Conservation (phyloP, 257 asterid species). For the Osmanthus fragrans region DNA sequence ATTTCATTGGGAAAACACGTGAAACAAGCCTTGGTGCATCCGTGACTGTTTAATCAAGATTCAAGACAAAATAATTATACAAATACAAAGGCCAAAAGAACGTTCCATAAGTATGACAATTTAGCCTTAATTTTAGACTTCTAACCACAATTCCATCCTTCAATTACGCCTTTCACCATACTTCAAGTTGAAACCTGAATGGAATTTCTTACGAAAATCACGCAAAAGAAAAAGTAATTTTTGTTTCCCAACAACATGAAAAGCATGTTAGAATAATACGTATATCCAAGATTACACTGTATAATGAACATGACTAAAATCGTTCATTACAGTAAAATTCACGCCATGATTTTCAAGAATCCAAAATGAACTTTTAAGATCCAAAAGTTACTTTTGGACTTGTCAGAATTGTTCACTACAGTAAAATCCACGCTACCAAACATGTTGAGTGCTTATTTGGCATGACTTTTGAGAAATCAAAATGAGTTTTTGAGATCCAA, state of each 20-base stretch:
- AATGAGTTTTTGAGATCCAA: no score
- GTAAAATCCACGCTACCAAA: neutral
- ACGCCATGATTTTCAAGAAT: neutral
- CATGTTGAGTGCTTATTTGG: neutral
- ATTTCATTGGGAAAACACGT: conserved; percentile 12
- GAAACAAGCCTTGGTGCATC: conserved; percentile 20
- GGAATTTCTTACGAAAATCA: conserved; percentile 28
- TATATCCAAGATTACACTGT: no score
- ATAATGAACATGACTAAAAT: no score
- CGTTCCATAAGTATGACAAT: conserved; percentile 12
- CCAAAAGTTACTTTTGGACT: no score
- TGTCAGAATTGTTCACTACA: no score
- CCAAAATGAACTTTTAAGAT: no score
- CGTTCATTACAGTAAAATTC: neutral
- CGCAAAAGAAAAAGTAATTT: conserved; percentile 18
- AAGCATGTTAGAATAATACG: neutral
- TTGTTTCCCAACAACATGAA: neutral
- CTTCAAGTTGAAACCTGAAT: neutral
- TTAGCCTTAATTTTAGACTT: conserved; percentile 14
- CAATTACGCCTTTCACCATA: conserved; percentile 27
- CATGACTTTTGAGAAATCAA: no score
- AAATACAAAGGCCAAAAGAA: conserved; percentile 30
- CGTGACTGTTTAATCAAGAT: conserved; percentile 25
- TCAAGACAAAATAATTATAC: neutral
- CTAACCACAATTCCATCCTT: conserved; percentile 20